Percentiles rank a stretch among this genome's conserved stretches.
phyloP scores from a whole-genome alignment of 352 stramenopile genomes.

The Phytopythium mirpurense region DNA sequence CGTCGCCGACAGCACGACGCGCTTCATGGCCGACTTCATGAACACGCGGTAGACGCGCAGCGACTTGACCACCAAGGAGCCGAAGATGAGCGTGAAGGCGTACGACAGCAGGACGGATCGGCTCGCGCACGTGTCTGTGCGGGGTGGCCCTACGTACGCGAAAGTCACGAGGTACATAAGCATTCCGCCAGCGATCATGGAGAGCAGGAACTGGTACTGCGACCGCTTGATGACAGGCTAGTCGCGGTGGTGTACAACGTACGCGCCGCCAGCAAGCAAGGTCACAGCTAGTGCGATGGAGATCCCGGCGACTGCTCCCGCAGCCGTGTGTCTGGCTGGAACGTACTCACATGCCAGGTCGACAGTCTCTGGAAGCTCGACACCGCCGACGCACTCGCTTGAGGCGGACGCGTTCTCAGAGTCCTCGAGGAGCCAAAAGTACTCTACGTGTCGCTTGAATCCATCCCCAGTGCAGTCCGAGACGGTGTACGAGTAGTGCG shows the following conservation, averaged over 20 bases:
- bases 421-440: conserved; percentile 30
- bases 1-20: conserved; percentile 22
- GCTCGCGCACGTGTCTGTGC: conserved; percentile 12
- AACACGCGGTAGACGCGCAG: conserved; percentile 58
- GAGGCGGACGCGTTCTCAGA: conserved; percentile 11
- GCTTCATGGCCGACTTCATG: conserved; percentile 35
- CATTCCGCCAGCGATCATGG: conserved; percentile 36
- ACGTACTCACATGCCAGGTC: conserved; percentile 34
- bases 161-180: conserved; percentile 23
- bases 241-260: conserved; percentile 26
- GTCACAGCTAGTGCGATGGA: conserved; percentile 5
- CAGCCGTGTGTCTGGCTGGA: too few relatives aligned
- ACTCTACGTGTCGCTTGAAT: conserved; percentile 18
- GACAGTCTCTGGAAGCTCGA: conserved; percentile 11
- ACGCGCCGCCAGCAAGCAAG: too few relatives aligned
- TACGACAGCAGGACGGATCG: conserved; percentile 29
- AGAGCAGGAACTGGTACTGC: conserved; percentile 36
- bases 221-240: conserved; percentile 38
- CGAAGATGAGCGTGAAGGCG: conserved; percentile 42
- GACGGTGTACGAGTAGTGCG: conserved; percentile 33
- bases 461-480: conserved; percentile 18
- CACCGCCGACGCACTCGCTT: conserved; percentile 20
- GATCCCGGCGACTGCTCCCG: conserved; percentile 13
- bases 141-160: conserved; percentile 23
- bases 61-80: conserved; percentile 39